Evolutionary conservation across 2,329 filamentous ascomycete genomes (phyloP), one percentile per base, ranked within the genome.

Genomic region (Aspergillus ustus): DNA sequence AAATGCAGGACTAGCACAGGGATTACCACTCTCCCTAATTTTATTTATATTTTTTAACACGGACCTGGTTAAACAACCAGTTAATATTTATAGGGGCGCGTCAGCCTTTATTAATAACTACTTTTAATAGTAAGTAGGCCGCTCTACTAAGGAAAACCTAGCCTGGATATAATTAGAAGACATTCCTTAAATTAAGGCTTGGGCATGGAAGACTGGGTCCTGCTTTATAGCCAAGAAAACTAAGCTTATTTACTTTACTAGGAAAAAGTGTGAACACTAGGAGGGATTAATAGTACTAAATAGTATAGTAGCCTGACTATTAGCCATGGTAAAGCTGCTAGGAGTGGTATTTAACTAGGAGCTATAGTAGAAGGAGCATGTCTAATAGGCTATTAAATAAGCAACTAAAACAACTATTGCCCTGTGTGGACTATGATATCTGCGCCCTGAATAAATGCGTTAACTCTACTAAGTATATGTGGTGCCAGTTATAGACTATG

Each of bases 31-130:
- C 0, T 79, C 73, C 0, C 73, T 69, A 1, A 72, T 76, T 9
- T 62, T 77, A 4, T 79, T 75, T 58, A 66, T 73, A n/a, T 75
- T 77, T 67, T 78, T 74, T 61, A 78, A 79, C 52, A 69, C 69
- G 28, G 72, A 78, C 50, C 69, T 78, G 8, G 72, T 79, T 2
- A 63, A 78, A 31, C 61, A 70, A 46, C 56, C 60, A 0, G 63
- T 70, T n/a, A 20, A 63, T 40, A 54, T 7, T 29, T 34, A 66
- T 19, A 60, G 71, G 19, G 72, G 72, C 11, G 67, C 69, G 31
- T 73, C 61, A 29, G 67, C 63, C 52, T 80, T 72, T 60, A 74
- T 66, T 45, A 66, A 64, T 60, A 72, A 69, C 60, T 79, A 69
- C 44, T 71, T 67, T 44, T 49, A 57, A 7, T 71, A 62, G 71